Base-by-base conservation (phyloP, 352 stramenopile genomes). In the Phytophthora citricola region DNA sequence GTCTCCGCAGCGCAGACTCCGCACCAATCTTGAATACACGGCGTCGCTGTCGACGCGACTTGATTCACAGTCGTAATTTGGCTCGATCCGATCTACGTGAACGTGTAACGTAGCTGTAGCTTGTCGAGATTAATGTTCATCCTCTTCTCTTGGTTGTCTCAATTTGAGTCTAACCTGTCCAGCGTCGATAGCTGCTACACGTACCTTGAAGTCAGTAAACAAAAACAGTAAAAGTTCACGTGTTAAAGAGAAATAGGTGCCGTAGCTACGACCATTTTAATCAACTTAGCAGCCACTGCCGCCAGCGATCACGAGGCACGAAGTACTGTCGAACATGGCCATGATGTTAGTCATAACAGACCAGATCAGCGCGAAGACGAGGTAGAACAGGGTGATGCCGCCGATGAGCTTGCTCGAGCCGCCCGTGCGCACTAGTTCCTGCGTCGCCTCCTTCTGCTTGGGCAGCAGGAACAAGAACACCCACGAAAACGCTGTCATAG, bases 251-350 rank as follows among this genome's bases (percentile, higher is more conserved):
- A 14, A 47, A 45, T 22, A 53, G 15, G 10, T 22, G 44, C 10
- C 4, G 44, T 36, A 14, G 49, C 38, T 51, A 58, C 20, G 48
- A 58, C 32, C 17, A 41, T 58, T 58, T 66, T 66, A 60, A 52
- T 55, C 59, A 17, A 17, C 40, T 55, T 76, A 79, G 53, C 75
- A 83, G n/a, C 75, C 75, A 15, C 26, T 62, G 5, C 76, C 76
- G 12, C 72, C 72, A 15, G 76, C 72, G 38, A 84, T 76, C 17
- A 75, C 50, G 12, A 84, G 58, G 47, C 63, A 75, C 6, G 66
- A 75, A 6, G 61, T 75, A 52, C 54, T 63, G 3, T 63, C 32
- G 44, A 71, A 75, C 20, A 75, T 75, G 43, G 66, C 66, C 54
- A 75, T 64, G 48, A 66, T 67, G 50, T 75, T 75, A 38, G 61